Percentiles rank a stretch among this genome's conserved stretches.
Conservation (phyloP, 148 eudicot species). For the Bassia scoparia region DNA sequence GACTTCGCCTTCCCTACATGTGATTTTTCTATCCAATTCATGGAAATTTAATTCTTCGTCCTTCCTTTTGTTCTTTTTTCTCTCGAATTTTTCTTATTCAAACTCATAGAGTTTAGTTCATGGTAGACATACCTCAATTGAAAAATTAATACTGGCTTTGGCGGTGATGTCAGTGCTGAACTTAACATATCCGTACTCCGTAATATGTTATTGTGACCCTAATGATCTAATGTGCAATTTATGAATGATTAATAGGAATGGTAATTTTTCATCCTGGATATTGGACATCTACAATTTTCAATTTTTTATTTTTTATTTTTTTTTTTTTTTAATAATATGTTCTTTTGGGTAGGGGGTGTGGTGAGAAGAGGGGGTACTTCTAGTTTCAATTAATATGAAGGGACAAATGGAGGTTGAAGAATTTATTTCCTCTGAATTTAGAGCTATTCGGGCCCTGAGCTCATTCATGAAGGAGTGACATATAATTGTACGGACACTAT, state of each 20-base stretch:
- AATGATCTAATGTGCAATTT: background rate
- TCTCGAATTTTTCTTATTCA: background rate
- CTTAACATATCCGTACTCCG: too few species aligned
- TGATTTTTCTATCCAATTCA: background rate
- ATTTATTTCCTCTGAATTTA: conserved; percentile 23
- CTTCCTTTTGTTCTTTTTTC: too few species aligned
- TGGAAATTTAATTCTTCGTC: too few species aligned
- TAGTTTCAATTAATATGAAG: conserved; percentile 24
- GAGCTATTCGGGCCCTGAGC: conserved; percentile 19
- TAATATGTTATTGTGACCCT: background rate
- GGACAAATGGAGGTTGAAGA: conserved; percentile 31
- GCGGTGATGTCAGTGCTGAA: too few species aligned
- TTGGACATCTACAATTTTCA: too few species aligned
- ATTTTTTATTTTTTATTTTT: too few species aligned
- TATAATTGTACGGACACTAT: conserved; percentile 3
- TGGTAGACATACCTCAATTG: too few species aligned
- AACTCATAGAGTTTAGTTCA: too few species aligned
- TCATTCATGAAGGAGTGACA: conserved; percentile 17
- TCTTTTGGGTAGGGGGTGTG: conserved; percentile 6
- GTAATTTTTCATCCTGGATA: background rate
- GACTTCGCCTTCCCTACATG: background rate
- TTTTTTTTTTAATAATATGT: too few species aligned
- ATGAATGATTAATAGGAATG: background rate
- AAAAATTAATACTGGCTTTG: too few species aligned
- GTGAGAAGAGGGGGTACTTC: background rate